Conservation (phyloP, 176 grass and related monocot species). For the Zoysia pacifica region DNA sequence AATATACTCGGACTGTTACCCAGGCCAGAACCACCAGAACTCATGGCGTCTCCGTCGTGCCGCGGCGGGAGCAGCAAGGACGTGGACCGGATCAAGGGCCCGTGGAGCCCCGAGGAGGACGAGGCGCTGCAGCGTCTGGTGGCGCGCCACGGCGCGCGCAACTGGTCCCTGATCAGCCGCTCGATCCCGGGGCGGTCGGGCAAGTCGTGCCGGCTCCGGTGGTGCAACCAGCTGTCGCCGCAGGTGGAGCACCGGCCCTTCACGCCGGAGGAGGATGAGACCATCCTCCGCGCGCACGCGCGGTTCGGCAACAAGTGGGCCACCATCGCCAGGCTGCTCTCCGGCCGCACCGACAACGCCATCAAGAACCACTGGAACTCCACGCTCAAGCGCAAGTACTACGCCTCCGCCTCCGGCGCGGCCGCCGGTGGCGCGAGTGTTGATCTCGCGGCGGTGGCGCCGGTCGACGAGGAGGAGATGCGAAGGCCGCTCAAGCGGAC, state of each 20-base stretch:
- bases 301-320: conserved; percentile 95
- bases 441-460: not conserved
- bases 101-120: conserved; percentile 97
- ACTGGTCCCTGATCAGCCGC: conserved; percentile 92
- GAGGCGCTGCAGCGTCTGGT: conserved; percentile 79
- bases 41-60: conserved; percentile 14
- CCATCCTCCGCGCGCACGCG: conserved; percentile 81
- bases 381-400: conserved; percentile 77
- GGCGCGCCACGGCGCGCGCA: conserved; percentile 65
- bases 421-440: not conserved
- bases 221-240: conserved; percentile 97
- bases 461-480: conserved; percentile 8
- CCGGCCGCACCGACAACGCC: conserved; percentile 93
- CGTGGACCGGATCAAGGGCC: conserved; percentile 91
- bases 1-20: too few relatives aligned
- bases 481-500: conserved; percentile 64
- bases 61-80: conserved; percentile 37
- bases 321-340: conserved; percentile 80
- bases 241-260: conserved; percentile 94
- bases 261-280: conserved; percentile 76
- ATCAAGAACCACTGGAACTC: conserved; percentile 99
- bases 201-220: conserved; percentile 85
- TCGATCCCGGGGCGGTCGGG: conserved; percentile 77
- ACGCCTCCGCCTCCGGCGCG: not conserved
- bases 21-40: not conserved